Evolutionary conservation across 805 yeast genomes (phyloP).

Genomic region (Kodamaea jinghongensis): DNA sequence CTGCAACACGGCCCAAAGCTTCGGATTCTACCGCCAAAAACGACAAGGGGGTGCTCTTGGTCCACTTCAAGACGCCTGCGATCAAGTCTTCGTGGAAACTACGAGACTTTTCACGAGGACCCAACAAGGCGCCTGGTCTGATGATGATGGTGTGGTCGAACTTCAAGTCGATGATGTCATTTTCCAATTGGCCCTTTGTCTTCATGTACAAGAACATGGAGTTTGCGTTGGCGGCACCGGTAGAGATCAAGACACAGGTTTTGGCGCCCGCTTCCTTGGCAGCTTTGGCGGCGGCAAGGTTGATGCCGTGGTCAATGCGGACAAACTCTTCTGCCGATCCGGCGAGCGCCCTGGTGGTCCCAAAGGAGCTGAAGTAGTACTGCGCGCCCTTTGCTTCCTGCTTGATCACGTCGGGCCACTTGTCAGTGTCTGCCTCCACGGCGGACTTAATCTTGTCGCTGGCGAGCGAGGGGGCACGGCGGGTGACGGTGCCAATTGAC

Average conservation of each 20-base stretch:
- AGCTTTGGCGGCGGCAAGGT: constrained; percentile 63
- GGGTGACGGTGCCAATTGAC: constrained; percentile 48
- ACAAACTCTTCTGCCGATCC: constrained; percentile 69
- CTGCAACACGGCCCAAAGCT: constrained; percentile 63
- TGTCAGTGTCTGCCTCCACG: constrained; percentile 43
- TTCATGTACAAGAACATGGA: constrained; percentile 60
- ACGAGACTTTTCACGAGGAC: constrained; percentile 49
- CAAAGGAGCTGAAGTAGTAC: constrained; percentile 62
- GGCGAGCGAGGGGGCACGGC: constrained; percentile 42
- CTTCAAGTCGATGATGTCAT: constrained; percentile 55
- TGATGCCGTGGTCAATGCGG: constrained; percentile 72
- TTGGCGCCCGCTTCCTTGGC: constrained; percentile 69
- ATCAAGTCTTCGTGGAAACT: constrained; percentile 34
- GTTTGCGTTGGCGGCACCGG: constrained; percentile 56
- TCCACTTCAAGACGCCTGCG: constrained; percentile 27
- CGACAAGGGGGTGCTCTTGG: constrained; percentile 16
- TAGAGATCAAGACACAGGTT: constrained; percentile 65
- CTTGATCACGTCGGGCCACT: constrained; percentile 49
- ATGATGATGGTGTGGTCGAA: constrained; percentile 74
- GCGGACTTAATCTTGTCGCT: constrained; percentile 35
- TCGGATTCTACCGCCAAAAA: constrained; percentile 57
- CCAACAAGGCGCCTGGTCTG: constrained; percentile 74
- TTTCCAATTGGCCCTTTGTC: constrained; percentile 76
- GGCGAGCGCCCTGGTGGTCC: constrained; percentile 70
- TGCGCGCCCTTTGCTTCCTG: constrained; percentile 32